Conservation (phyloP, 2,329 filamentous ascomycete species). For the Ophiostoma angusticollis region DNA sequence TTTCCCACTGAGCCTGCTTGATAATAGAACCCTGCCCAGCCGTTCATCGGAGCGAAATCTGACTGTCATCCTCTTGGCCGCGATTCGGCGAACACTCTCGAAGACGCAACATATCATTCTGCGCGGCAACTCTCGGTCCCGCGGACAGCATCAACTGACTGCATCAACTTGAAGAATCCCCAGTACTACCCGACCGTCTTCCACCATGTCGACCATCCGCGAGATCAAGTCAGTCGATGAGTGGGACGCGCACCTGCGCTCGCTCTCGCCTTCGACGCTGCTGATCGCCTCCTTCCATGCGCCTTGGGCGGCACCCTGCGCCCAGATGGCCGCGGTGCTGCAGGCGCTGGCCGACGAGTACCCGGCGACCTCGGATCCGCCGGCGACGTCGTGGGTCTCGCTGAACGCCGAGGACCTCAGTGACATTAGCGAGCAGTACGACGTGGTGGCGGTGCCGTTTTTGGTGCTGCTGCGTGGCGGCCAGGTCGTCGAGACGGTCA, state of each 20-base stretch:
- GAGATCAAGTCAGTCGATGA: constrained; percentile 63
- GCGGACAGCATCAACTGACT: not conserved
- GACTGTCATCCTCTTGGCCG: too few species aligned
- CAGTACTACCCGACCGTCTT: not conserved
- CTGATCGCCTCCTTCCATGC: constrained; percentile 90
- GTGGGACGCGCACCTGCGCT: constrained; percentile 57
- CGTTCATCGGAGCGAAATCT: constrained; percentile 11
- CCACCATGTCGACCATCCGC: constrained; percentile 58
- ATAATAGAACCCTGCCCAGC: too few species aligned
- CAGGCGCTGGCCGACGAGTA: constrained; percentile 78
- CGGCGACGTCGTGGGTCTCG: constrained; percentile 65
- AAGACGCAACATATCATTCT: too few species aligned
- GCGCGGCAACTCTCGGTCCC: too few species aligned
- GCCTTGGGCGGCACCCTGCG: constrained; percentile 90
- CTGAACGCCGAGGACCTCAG: constrained; percentile 91
- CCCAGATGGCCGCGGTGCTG: constrained; percentile 83
- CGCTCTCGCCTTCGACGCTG: constrained; percentile 56
- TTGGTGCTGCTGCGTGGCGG: constrained; percentile 70
- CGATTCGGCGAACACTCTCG: too few species aligned
- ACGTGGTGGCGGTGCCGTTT: constrained; percentile 89
- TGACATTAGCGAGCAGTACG: constrained; percentile 82
- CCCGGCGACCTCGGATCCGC: constrained; percentile 35
- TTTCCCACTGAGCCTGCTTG: not conserved
- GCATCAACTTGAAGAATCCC: not conserved
- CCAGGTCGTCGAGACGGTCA: constrained; percentile 69